These are phyloP conservation scores for Avena eriantha DNA, from an alignment of 176 grass and related monocot genomes.

Conservation along the genomic window DNA sequence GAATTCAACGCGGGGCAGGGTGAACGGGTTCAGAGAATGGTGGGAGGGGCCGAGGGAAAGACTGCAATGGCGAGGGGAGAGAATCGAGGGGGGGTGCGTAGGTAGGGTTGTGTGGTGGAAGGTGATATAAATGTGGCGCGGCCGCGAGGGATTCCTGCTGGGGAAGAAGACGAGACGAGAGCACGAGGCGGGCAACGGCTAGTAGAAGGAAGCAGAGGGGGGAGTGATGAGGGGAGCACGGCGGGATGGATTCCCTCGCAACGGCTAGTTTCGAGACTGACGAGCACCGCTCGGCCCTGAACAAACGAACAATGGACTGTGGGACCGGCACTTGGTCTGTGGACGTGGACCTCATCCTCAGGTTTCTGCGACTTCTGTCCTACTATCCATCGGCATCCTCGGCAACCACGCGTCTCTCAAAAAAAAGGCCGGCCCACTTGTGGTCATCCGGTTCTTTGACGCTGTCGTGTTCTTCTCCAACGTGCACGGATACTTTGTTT, in stretches of 20 bases:
- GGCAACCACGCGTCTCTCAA: no score
- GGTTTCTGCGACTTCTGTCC: no score
- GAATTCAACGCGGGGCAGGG: background rate
- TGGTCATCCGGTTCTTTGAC: no score
- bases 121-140: conserved; percentile 32
- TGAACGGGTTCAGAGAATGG: background rate
- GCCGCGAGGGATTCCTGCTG: background rate
- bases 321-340: no score
- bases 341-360: no score
- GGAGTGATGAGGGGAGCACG: conserved; percentile 19
- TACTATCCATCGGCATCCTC: no score
- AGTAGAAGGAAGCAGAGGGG: background rate
- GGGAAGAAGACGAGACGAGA: conserved; percentile 30
- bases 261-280: conserved; percentile 3
- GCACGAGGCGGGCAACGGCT: conserved; percentile 26
- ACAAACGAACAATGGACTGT: background rate
- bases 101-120: background rate
- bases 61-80: background rate
- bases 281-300: background rate
- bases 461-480: no score
- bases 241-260: background rate
- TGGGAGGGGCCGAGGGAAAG: background rate
- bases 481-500: no score
- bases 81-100: background rate
- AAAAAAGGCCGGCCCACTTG: no score